Base-by-base conservation (phyloP, 2,329 filamentous ascomycete species). In the Aureobasidium sp. region DNA sequence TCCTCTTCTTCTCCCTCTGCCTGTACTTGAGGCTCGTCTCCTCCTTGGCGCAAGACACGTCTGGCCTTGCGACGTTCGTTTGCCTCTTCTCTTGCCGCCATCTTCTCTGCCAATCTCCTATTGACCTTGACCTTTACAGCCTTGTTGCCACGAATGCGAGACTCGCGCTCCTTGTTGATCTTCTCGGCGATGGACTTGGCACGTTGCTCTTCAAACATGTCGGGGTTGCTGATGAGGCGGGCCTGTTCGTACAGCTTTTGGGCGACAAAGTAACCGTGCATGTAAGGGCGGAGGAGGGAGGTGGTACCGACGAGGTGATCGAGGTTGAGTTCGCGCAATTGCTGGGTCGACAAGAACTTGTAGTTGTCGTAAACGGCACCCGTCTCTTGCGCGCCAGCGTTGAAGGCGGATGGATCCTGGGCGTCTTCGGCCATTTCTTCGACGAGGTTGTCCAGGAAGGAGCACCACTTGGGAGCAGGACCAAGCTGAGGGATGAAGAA, bases 261-360 rank as follows among this genome's bases (percentile, higher is more conserved):
- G 39, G 90, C 90, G 53, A 99, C 92, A 77, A 99, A 99, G 81
- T 94, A 97, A 68, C 94, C 95, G 73, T 99, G 94, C 95, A 99
- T 99, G 72, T 99, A 99, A 47, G 94, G 94, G 48, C 93, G 84
- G 44, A 99, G 79, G 22, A 97, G 78, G 70, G 90, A 94, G 31
- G 91, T 96, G 68, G 91, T 92, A 66, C 93, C 93, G 62, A 99
- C 83, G 52, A 99, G 81, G 72, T 97, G 93, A 59, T 90, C 87
- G 70, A 99, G 76, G 72, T 90, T 95, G 67, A 99, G 83, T 39
- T 87, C 85, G 68, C 89, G 89, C 59, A 99, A 81, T 73, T 99
- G 92, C 47, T 90, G 85, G 64, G 91, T 75, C 1, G 93, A 96
- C 71, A 99, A 80, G 83, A 99, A 99, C 77, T 97, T 99, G 84